These are phyloP conservation scores for Phytopythium boreale DNA, from an alignment of 352 stramenopile genomes.

Conservation along the genomic window DNA sequence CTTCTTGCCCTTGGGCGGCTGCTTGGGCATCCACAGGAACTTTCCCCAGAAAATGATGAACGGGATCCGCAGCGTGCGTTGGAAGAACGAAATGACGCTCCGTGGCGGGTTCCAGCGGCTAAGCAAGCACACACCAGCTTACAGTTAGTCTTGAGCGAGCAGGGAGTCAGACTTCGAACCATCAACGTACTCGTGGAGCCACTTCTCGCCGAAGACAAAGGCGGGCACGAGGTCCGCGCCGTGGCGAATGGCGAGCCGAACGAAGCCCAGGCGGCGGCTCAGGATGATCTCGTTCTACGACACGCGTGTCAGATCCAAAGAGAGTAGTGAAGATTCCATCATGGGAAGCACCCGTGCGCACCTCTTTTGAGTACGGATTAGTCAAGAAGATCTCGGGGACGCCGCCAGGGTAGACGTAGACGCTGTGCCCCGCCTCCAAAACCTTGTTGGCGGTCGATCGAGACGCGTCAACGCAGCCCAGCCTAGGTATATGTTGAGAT, in stretches of 20 bases:
- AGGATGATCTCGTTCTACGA: constrained; percentile 32
- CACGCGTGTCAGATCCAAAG: no score
- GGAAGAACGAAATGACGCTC: constrained; percentile 21
- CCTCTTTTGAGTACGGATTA: constrained; percentile 46
- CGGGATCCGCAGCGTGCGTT: constrained; percentile 21
- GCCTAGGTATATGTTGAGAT: neutral
- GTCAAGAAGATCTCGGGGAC: constrained; percentile 41
- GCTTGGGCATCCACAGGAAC: constrained; percentile 34
- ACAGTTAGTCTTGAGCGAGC: neutral
- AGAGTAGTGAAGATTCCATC: neutral
- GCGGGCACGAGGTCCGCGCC: constrained; percentile 41
- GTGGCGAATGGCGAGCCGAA: constrained; percentile 43
- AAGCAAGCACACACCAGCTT: neutral
- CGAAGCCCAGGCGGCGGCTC: constrained; percentile 39
- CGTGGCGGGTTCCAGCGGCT: constrained; percentile 31
- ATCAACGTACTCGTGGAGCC: constrained; percentile 39
- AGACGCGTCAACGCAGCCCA: constrained; percentile 39
- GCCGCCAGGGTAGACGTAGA: constrained; percentile 46
- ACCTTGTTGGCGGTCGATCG: constrained; percentile 38
- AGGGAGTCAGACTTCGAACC: neutral
- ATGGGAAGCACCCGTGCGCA: neutral
- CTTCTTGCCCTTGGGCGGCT: constrained; percentile 19
- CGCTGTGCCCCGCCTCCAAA: constrained; percentile 31
- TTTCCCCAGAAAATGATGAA: constrained; percentile 37
- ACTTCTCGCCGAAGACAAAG: constrained; percentile 55